Conservation (phyloP, 106 monocot species). For the Triglochin maritima region DNA sequence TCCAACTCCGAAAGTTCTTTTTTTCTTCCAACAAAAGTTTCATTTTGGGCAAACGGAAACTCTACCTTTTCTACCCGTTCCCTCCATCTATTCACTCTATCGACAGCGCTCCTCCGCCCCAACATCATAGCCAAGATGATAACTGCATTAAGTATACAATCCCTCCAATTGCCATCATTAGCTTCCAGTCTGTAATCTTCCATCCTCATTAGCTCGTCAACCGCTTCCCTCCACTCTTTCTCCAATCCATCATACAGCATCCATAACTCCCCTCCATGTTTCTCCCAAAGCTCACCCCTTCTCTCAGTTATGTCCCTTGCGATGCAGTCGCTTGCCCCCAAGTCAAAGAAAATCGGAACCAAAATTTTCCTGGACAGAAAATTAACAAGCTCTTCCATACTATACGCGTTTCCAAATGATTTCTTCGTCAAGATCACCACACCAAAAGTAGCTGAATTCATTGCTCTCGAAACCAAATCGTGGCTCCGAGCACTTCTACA, state of each 20-base stretch:
- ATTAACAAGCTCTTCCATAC: slow-evolving; percentile 53
- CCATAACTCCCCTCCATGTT: slow-evolving; percentile 78
- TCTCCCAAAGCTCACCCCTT: slow-evolving; percentile 86
- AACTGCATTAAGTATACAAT: slow-evolving; percentile 53
- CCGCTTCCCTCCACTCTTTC: slow-evolving; percentile 73
- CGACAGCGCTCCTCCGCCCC: slow-evolving; percentile 64
- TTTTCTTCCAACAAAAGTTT: slow-evolving; percentile 58
- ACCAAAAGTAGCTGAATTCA: slow-evolving; percentile 52
- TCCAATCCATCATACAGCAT: slow-evolving; percentile 66
- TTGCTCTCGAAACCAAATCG: slow-evolving; percentile 47
- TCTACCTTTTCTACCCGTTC: slow-evolving; percentile 70
- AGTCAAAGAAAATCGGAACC: slow-evolving; percentile 66
- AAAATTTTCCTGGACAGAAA: slow-evolving; percentile 66
- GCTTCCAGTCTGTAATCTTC: slow-evolving; percentile 63
- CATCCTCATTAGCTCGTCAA: slow-evolving; percentile 54
- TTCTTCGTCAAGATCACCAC: slow-evolving; percentile 70
- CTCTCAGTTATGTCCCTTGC: slow-evolving; percentile 78
- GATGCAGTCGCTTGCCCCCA: slow-evolving; percentile 57
- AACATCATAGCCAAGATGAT: slow-evolving; percentile 52
- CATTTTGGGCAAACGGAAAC: slow-evolving; percentile 59
- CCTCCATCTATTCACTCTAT: slow-evolving; percentile 69
- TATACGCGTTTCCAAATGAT: slow-evolving; percentile 65
- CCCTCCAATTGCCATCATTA: slow-evolving; percentile 78
- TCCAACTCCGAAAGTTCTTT: slow-evolving; percentile 76
- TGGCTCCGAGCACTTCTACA: slow-evolving; percentile 57